Conservation (phyloP, 177 flowering plant genomes). For the Vitis hybrid region DNA sequence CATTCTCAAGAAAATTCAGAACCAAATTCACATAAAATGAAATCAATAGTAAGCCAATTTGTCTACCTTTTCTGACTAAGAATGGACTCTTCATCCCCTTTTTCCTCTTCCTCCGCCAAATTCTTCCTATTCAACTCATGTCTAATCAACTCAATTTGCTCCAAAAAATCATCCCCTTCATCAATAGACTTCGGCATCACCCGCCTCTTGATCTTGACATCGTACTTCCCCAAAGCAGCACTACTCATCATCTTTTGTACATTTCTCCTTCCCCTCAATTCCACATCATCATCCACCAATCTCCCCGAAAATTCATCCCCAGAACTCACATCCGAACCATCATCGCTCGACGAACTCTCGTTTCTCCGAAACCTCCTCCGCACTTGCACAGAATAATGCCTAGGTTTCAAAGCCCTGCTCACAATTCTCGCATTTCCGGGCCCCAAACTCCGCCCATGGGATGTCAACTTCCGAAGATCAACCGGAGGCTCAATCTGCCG, state of each 20-base stretch:
- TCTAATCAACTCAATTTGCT: constrained; percentile 54
- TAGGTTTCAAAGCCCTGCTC: constrained; percentile 3
- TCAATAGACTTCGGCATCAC: constrained; percentile 36
- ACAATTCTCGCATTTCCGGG: no score
- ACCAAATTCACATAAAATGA: not conserved
- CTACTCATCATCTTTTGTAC: constrained; percentile 48
- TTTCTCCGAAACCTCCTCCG: constrained; percentile 24
- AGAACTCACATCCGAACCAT: constrained; percentile 30
- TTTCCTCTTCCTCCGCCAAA: constrained; percentile 15
- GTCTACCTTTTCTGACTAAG: constrained; percentile 64
- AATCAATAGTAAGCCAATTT: not conserved
- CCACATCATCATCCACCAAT: constrained; percentile 19
- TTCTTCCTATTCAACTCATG: constrained; percentile 52
- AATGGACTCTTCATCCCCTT: constrained; percentile 36
- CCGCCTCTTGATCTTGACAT: constrained; percentile 53
- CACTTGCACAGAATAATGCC: constrained; percentile 44
- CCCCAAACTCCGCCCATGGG: constrained; percentile 1
- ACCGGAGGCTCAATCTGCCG: constrained; percentile 12
- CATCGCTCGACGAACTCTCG: constrained; percentile 45
- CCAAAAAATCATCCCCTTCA: constrained; percentile 37
- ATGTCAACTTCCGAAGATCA: constrained; percentile 17
- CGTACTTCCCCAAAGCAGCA: constrained; percentile 71
- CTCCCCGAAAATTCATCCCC: constrained; percentile 19
- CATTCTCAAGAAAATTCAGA: not conserved
- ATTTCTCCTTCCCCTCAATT: constrained; percentile 19